Percentiles rank a stretch among this genome's conserved stretches.
Evolutionary conservation across 208 protist genomes (phyloP).

Genomic region (Acanthamoeba royreba): DNA sequence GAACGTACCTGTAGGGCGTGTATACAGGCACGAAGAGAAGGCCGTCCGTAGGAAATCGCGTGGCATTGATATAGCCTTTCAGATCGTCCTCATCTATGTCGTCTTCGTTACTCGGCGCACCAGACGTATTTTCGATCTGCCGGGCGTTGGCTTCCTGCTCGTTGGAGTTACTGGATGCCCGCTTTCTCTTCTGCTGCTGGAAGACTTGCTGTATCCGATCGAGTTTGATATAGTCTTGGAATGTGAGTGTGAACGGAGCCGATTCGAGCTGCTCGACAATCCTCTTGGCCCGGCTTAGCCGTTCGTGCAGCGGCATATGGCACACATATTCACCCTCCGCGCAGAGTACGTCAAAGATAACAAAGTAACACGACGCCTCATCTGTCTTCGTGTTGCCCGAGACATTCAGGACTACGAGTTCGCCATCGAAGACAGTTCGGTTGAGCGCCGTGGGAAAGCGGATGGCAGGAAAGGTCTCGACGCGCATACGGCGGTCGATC

Average conservation of each 20-base stretch:
- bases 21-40: neutral
- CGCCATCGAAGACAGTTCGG: neutral
- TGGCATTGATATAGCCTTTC: no score
- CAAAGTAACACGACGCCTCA: neutral
- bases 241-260: neutral
- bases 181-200: no score
- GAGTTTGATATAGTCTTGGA: neutral
- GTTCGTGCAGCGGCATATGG: constrained; percentile 9
- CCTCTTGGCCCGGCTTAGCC: neutral
- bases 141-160: neutral
- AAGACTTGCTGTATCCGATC: neutral
- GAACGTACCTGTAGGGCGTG: constrained; percentile 10
- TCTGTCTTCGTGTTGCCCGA: neutral
- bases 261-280: neutral
- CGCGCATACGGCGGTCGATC: neutral
- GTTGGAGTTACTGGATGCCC: no score
- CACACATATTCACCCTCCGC: neutral
- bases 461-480: neutral
- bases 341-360: constrained; percentile 1
- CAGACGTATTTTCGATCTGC: neutral
- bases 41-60: neutral
- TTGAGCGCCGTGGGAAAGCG: neutral
- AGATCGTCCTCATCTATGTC: neutral
- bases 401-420: neutral
- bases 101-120: neutral